phyloP scores from a whole-genome alignment of 768 basidiomycete species.

The Favolaschia claudopus region DNA sequence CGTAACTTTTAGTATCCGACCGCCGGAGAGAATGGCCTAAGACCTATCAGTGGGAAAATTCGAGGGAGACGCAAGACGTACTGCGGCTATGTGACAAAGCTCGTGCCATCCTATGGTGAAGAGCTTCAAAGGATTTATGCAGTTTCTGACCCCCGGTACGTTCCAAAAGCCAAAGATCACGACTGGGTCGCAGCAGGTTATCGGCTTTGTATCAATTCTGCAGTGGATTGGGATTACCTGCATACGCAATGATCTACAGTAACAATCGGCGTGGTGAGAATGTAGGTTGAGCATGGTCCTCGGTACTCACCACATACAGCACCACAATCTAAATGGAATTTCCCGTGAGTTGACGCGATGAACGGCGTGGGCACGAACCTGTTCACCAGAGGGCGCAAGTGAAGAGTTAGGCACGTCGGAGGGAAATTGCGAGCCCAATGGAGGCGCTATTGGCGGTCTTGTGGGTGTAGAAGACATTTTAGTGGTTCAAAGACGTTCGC shows the following conservation, averaged over 20 bases:
- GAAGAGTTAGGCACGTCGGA: constrained; percentile 42
- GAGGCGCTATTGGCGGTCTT: constrained; percentile 53
- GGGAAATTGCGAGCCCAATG: constrained; percentile 45
- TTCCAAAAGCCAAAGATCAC: constrained; percentile 90
- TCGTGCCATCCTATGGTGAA: constrained; percentile 93
- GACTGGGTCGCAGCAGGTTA: constrained; percentile 43
- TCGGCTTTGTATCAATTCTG: neutral
- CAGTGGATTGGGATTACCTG: constrained; percentile 30
- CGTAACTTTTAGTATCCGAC: constrained; percentile 78
- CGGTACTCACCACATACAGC: constrained; percentile 71
- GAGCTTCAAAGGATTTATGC: constrained; percentile 86
- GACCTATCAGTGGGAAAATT: constrained; percentile 6
- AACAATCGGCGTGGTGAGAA: constrained; percentile 8
- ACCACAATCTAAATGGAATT: constrained; percentile 65
- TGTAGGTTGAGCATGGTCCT: constrained; percentile 16
- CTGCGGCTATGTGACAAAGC: constrained; percentile 81
- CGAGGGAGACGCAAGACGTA: constrained; percentile 43
- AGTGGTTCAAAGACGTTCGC: neutral
- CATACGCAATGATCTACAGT: constrained; percentile 79
- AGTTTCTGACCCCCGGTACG: constrained; percentile 77
- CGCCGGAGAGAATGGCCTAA: constrained; percentile 84
- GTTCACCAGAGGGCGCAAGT: constrained; percentile 72
- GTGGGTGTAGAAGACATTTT: constrained; percentile 37
- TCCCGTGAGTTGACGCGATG: constrained; percentile 23
- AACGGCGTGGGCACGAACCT: constrained; percentile 53